phyloP scores from a whole-genome alignment of 805 yeast species.

The Cyberlindnera nakhonratchasimensis region DNA sequence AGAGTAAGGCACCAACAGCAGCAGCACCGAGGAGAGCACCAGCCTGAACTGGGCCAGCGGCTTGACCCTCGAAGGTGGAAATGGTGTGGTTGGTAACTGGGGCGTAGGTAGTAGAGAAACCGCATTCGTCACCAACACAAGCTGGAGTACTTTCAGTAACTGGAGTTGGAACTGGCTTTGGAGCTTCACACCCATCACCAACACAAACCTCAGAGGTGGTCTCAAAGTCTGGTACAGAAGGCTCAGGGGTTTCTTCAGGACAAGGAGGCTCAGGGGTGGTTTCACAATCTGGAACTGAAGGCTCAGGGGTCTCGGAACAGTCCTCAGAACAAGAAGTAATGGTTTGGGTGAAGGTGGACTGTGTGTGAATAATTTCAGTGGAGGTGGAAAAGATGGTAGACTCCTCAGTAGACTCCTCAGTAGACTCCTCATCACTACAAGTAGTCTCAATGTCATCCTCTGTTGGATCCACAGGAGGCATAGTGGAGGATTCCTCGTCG shows the following conservation, averaged over 20 bases:
- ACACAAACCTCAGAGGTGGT: not conserved
- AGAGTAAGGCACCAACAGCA: not conserved
- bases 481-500: constrained; percentile 3
- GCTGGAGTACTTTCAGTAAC: not conserved
- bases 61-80: constrained; percentile 1
- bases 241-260: not conserved
- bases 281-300: too few species aligned
- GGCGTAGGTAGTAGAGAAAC: too few species aligned
- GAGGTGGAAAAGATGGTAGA: constrained; percentile 1
- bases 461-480: constrained; percentile 6
- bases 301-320: too few species aligned
- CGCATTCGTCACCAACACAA: not conserved
- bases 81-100: not conserved
- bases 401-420: not conserved
- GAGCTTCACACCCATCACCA: too few species aligned
- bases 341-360: not conserved
- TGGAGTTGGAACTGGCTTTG: too few species aligned
- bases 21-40: not conserved
- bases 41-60: not conserved
- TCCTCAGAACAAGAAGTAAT: too few species aligned
- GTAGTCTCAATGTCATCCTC: not conserved
- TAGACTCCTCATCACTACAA: not conserved
- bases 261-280: too few species aligned
- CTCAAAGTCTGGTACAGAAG: not conserved
- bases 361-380: not conserved